Base-by-base conservation (phyloP, 2,329 filamentous ascomycete species). In the Fusarium virguliforme region DNA sequence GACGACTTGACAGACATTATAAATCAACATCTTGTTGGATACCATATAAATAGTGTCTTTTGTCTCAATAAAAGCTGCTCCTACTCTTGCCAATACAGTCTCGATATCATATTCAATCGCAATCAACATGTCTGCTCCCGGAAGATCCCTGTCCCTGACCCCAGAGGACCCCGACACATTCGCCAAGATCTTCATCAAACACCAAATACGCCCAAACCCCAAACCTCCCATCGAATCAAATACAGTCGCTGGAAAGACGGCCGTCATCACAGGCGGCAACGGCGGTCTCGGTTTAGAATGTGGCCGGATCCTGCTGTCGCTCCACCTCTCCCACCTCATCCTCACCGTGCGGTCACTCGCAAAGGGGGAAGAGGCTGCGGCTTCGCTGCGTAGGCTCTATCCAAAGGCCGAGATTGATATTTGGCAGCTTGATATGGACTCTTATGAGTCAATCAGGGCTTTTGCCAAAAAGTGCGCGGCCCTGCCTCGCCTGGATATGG, bases 221-320 rank as follows among this genome's bases (percentile, higher is more conserved):
- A 55, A 55, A 22, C 51, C 51, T 10, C 3, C 9, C 3, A 22
- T 28, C 4, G 34, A 55, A 8, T 9, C 18, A 3, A 37, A 15
- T 22, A 37, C 51, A 1, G 32, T 83, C 58, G 66, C 71, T 0
- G 80, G 79, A 8, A 75, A 84, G 68, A 78, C 79, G 1, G 81
- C 81, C 46, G 81, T 87, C 41, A 76, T 86, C 9, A 86, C 85
- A 0, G 85, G 85, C 1, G 74, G 79, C 26, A 86, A 85, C 64
- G 75, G 68, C 5, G 85, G 85, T 0, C 73, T 87, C 1, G 85
- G 85, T 4, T 74, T 85, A n/a, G 84, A 85, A 74, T 71, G 79
- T 3, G 78, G 79, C 7, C 75, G 78, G 0, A 81, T 85, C 64
- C 78, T 86, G 37, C 77, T 83, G 4, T 65, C 74, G 3, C 76